These are phyloP conservation scores for Talaromyces borbonicus DNA, from an alignment of 495 filamentous ascomycete species.

Conservation along the genomic window DNA sequence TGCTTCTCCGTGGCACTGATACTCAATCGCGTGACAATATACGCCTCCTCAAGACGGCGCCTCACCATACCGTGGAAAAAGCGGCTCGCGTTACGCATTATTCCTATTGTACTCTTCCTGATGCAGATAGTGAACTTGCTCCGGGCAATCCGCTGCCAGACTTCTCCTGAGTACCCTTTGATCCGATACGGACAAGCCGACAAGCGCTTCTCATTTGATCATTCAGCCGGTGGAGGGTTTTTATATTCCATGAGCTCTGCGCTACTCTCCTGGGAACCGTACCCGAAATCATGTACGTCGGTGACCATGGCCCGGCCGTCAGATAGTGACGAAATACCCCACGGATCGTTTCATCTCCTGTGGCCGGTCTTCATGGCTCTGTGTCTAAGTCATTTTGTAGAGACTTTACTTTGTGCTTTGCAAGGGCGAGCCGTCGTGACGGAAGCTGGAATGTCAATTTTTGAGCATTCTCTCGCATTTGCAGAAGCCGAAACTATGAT, in stretches of 20 bases:
- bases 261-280: conserved; percentile 57
- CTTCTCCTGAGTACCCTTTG: conserved; percentile 61
- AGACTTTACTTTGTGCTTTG: conserved; percentile 78
- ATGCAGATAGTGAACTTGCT: conserved; percentile 59
- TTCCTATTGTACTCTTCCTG: conserved; percentile 66
- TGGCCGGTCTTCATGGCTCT: conserved; percentile 83
- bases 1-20: conserved; percentile 78
- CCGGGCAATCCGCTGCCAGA: conserved; percentile 87
- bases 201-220: conserved; percentile 60
- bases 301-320: conserved; percentile 55
- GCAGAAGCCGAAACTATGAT: conserved; percentile 88
- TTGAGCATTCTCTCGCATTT: conserved; percentile 94
- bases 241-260: conserved; percentile 58
- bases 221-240: conserved; percentile 57
- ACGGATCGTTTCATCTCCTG: conserved; percentile 69
- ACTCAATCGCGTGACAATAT: conserved; percentile 86
- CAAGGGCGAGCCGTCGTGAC: conserved; percentile 70
- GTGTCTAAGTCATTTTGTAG: conserved; percentile 78
- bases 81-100: conserved; percentile 60
- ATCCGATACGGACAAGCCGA: conserved; percentile 64
- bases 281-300: conserved; percentile 60
- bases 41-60: conserved; percentile 74
- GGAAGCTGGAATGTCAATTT: conserved; percentile 92
- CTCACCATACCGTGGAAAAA: conserved; percentile 60
- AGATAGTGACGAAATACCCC: conserved; percentile 34